phyloP scores from a whole-genome alignment of 139 green algal genomes.

The Tetraselmis chui region DNA sequence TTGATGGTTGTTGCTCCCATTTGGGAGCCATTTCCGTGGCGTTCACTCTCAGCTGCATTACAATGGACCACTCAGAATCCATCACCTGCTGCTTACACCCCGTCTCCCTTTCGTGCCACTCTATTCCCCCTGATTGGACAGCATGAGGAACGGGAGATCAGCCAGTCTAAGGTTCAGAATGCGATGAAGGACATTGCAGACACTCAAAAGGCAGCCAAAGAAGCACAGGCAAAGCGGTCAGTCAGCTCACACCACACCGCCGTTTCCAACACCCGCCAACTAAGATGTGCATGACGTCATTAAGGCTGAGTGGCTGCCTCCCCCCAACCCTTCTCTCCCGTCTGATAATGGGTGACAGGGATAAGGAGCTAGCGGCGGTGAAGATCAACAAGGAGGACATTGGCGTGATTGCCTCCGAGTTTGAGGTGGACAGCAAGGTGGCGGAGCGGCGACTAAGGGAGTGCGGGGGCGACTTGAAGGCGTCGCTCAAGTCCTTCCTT shows the following conservation, averaged over 20 bases:
- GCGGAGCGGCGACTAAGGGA: slow-evolving; percentile 63
- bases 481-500: slow-evolving; percentile 44
- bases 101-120: too few relatives aligned
- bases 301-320: neutral
- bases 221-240: slow-evolving; percentile 40
- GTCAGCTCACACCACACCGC: neutral
- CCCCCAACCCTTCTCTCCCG: neutral
- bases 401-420: slow-evolving; percentile 51
- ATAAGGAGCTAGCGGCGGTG: slow-evolving; percentile 67
- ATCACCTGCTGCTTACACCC: too few relatives aligned
- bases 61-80: too few relatives aligned
- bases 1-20: too few relatives aligned
- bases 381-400: slow-evolving; percentile 62
- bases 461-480: slow-evolving; percentile 43
- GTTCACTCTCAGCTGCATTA: too few relatives aligned
- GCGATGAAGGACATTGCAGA: slow-evolving; percentile 58
- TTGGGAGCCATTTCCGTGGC: too few relatives aligned
- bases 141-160: slow-evolving; percentile 31
- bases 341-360: slow-evolving; percentile 21
- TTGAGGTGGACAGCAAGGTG: slow-evolving; percentile 65
- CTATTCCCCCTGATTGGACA: too few relatives aligned
- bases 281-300: neutral
- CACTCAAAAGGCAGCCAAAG: slow-evolving; percentile 47
- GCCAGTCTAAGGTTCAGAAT: slow-evolving; percentile 35
- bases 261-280: neutral